Conservation (phyloP, 139 green algal genomes). For the Micractinium conductrix region DNA sequence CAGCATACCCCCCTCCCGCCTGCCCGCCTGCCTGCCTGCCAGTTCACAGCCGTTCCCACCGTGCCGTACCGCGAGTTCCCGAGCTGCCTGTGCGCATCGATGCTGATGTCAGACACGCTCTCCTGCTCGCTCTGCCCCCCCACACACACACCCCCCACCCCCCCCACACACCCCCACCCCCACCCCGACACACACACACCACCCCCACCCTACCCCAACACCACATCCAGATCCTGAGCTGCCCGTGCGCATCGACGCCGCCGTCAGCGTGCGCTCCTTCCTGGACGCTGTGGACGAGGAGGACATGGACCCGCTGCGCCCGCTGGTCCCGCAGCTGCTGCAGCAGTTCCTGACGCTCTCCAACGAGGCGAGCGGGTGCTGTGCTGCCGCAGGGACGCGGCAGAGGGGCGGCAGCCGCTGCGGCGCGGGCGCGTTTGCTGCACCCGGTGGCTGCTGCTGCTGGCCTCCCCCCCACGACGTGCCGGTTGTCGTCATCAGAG, state of each 20-base stretch:
- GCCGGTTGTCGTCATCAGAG: too few relatives aligned
- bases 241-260: constrained; percentile 69
- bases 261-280: constrained; percentile 61
- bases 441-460: too few relatives aligned
- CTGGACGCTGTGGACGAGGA: constrained; percentile 86
- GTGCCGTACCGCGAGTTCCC: too few relatives aligned
- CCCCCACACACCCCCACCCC: too few relatives aligned
- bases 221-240: constrained; percentile 77
- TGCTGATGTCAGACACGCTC: neutral
- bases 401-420: too few relatives aligned
- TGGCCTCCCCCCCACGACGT: too few relatives aligned
- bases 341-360: constrained; percentile 91
- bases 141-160: neutral
- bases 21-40: too few relatives aligned
- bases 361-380: constrained; percentile 74
- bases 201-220: neutral
- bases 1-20: too few relatives aligned
- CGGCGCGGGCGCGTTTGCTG: too few relatives aligned
- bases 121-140: neutral
- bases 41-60: too few relatives aligned
- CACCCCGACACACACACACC: neutral
- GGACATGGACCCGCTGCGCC: constrained; percentile 74
- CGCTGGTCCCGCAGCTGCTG: constrained; percentile 87
- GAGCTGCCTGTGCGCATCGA: constrained; percentile 86
- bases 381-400: too few relatives aligned